Evolutionary conservation across 768 basidiomycete genomes (phyloP), one percentile per base, ranked within the genome.

Genomic region (Boletus reticulatus): DNA sequence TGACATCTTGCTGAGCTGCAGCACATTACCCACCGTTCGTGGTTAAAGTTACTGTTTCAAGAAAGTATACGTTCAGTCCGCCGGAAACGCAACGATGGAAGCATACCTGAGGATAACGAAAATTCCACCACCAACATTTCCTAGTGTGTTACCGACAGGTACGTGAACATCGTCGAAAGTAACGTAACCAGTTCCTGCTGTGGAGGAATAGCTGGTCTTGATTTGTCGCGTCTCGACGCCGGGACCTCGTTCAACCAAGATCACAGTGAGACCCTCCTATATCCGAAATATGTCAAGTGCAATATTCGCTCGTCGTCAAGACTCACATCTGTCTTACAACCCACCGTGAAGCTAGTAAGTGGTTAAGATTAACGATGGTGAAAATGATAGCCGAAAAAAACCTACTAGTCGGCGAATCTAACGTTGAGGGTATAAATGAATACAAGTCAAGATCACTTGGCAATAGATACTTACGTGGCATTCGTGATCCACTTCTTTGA

Each of bases 1-100:
- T 94, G 92, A 53, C 76, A 75, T 54, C 89, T 78, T n/a, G 87
- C 84, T 24, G 82, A 84, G 32, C 81, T 76, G 62, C 89, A 90
- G 67, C 82, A 84, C 89, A 94, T 94, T 27, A 91, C 89, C 92
- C 91, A 95, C 61, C 89, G 87, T 68, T 94, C 94, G 70, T 95
- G 93, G 69, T 96, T 96, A 76, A 96, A 97, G 74, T 96, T 98
- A 55, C 89, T 81, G 24, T 50, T 45, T 31, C 31, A 7, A 76
- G 72, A 45, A 6, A 20, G 32, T n/a, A n/a, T n/a, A n/a, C 14
- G 1, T 8, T 20, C 11, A 1, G 13, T 24, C 41, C 1, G 14
- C 13, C 13, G 34, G 14, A 32, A 39, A 47, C 14, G 44, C 4
- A 11, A 36, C 3, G n/a, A 10, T 27, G 11, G 36, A 32, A 19